These are phyloP conservation scores for Sarocladium kiliense DNA, from an alignment of 2,329 filamentous ascomycete genomes.

Conservation along the genomic window DNA sequence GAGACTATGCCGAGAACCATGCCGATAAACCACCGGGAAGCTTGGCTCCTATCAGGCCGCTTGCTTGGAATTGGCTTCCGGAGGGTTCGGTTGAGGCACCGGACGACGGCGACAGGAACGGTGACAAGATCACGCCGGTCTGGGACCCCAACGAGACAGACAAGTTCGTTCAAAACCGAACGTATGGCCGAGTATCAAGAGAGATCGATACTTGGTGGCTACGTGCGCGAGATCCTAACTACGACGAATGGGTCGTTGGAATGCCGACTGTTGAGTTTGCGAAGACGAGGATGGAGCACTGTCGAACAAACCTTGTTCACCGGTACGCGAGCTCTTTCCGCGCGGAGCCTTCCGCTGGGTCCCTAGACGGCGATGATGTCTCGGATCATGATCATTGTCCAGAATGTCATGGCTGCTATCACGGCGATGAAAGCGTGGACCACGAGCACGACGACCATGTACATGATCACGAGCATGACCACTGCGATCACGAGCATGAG, in stretches of 20 bases:
- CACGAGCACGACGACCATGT: slow-evolving; percentile 25
- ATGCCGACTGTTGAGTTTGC: slow-evolving; percentile 59
- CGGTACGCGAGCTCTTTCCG: slow-evolving; percentile 45
- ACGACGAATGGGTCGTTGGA: slow-evolving; percentile 50
- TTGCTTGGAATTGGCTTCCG: slow-evolving; percentile 53
- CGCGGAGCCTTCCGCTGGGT: slow-evolving; percentile 32
- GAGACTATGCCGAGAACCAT: slow-evolving; percentile 47
- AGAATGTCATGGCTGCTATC: slow-evolving; percentile 24
- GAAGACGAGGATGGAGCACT: slow-evolving; percentile 50
- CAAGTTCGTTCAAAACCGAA: slow-evolving; percentile 54
- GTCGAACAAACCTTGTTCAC: slow-evolving; percentile 54
- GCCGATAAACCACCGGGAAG: slow-evolving; percentile 44
- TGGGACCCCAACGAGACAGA: slow-evolving; percentile 49
- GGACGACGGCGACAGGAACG: slow-evolving; percentile 28
- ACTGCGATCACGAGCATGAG: slow-evolving; percentile 10
- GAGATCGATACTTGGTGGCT: slow-evolving; percentile 65
- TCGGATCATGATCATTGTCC: slow-evolving; percentile 32
- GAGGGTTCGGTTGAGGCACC: slow-evolving; percentile 26
- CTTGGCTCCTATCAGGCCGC: slow-evolving; percentile 43
- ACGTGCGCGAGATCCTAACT: slow-evolving; percentile 54
- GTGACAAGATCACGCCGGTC: slow-evolving; percentile 39
- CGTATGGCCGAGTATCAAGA: slow-evolving; percentile 56
- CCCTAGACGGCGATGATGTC: slow-evolving; percentile 30
- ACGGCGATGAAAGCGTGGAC: slow-evolving; percentile 27
- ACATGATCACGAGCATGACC: slow-evolving; percentile 46